These are phyloP conservation scores for Tolypocladium pustulatum DNA, from an alignment of 2,329 filamentous ascomycete genomes.

Conservation along the genomic window DNA sequence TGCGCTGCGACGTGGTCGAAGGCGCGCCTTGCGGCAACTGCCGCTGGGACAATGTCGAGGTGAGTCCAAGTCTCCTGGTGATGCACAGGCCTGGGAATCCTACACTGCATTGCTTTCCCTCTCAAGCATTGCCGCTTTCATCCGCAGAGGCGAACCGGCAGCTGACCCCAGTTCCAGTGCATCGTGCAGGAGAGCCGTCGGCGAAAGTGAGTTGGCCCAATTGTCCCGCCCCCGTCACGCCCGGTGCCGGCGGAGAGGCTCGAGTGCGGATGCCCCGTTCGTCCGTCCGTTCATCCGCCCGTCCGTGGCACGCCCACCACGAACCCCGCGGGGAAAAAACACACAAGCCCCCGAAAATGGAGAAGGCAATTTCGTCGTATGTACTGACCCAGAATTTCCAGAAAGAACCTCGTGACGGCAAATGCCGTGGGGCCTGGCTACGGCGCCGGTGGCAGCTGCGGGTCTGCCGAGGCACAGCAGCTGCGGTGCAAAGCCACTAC, in stretches of 20 bases:
- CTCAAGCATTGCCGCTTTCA: neutral
- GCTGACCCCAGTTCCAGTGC: constrained; percentile 31
- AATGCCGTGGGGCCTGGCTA: constrained; percentile 21
- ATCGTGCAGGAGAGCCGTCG: constrained; percentile 72
- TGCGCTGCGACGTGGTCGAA: constrained; percentile 88
- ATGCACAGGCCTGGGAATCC: neutral
- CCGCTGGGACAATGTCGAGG: constrained; percentile 65
- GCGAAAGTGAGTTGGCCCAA: constrained; percentile 58
- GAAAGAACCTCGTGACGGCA: constrained; percentile 32
- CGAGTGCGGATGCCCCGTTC: neutral
- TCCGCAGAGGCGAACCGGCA: neutral
- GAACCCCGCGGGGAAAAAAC: neutral
- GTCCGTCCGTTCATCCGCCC: neutral
- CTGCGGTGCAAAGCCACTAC: constrained; percentile 6
- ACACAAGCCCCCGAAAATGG: neutral
- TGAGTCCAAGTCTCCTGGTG: too few species aligned
- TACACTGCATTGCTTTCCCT: neutral
- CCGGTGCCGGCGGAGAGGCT: constrained; percentile 1
- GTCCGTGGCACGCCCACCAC: neutral
- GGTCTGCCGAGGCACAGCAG: constrained; percentile 29
- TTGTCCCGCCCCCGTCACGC: neutral
- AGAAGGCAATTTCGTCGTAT: neutral
- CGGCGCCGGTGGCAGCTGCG: constrained; percentile 2
- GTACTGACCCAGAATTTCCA: constrained; percentile 17
- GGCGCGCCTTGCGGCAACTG: constrained; percentile 83